phyloP scores from a whole-genome alignment of 495 filamentous ascomycete species.

The Sabuloglossum arenarium region DNA sequence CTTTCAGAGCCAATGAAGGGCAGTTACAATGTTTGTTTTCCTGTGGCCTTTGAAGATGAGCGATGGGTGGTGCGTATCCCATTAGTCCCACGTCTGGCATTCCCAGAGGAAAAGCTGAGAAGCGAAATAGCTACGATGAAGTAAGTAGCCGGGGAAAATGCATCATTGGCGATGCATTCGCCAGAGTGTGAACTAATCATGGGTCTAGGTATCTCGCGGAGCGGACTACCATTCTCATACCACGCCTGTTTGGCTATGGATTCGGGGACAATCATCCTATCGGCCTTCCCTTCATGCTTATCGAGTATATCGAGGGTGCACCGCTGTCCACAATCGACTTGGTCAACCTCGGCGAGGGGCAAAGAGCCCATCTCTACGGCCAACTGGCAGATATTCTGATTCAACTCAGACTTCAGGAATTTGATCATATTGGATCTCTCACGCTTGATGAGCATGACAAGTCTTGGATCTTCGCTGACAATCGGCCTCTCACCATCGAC shows the following conservation, averaged over 20 bases:
- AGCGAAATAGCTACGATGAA: background rate
- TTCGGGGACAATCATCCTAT: background rate
- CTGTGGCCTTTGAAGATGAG: background rate
- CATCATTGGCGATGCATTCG: background rate
- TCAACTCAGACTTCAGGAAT: constrained; percentile 2
- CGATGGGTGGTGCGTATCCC: background rate
- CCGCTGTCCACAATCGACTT: background rate
- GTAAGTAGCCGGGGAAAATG: background rate
- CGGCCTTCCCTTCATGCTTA: background rate
- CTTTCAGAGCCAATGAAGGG: background rate
- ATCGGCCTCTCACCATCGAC: background rate
- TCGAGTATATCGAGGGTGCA: background rate
- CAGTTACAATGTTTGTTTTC: background rate
- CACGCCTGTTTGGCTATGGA: background rate
- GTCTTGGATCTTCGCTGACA: no score
- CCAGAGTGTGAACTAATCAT: background rate
- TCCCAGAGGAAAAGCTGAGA: background rate
- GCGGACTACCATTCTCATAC: background rate
- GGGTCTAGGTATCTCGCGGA: background rate
- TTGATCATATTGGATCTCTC: background rate
- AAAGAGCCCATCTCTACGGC: background rate
- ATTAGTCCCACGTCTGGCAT: background rate
- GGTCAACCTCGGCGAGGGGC: background rate
- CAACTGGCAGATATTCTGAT: background rate
- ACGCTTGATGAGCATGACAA: background rate